Evolutionary conservation across 148 eudicot species (phyloP), one percentile per base, ranked within the genome.

Genomic region (Beta vulgaris): DNA sequence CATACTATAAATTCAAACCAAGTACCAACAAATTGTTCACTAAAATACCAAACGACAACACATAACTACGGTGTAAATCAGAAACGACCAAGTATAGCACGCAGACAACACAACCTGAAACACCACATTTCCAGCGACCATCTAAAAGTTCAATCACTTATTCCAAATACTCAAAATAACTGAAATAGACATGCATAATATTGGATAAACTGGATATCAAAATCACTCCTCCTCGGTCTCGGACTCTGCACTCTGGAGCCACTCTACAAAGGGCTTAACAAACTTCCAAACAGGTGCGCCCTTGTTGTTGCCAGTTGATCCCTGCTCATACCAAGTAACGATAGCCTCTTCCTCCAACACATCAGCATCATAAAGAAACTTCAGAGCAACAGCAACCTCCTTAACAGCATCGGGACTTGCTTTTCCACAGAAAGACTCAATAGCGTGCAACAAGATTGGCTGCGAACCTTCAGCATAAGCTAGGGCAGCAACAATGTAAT

Each of bases 191-290:
- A 5, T 19, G 13, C 21, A 6, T 36, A 19, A 61, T 18, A 31
- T 32, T 32, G 7, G 16, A 16, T n/a, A 32, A 32, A 61, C 10
- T 34, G 42, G 25, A 63, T 21, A 35, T 9, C 3, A 21, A 7
- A 12, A 14, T 86, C 80, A 87, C 71, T 86, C 91, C 15, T 90
- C 85, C 62, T 88, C 91, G 0, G 86, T 73, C 71, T 88, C 96
- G 0, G 97, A 92, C 82, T 92, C 93, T 0, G 97, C 97, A 34
- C 88, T 90, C 88, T 90, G 97, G 55, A 92, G 93, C 97, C 97
- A 92, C 78, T 90, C 97, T 0, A 92, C 89, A 43, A 92, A 87
- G 21, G 97, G 95, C 67, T 81, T 87, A 16, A 84, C 90, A 73
- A 87, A 76, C 88, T 88, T 92, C 97, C 97, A 92, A 35, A 92